phyloP scores from a whole-genome alignment of 2,329 filamentous ascomycete genomes.

The Tolypocladium ovalisporum region DNA sequence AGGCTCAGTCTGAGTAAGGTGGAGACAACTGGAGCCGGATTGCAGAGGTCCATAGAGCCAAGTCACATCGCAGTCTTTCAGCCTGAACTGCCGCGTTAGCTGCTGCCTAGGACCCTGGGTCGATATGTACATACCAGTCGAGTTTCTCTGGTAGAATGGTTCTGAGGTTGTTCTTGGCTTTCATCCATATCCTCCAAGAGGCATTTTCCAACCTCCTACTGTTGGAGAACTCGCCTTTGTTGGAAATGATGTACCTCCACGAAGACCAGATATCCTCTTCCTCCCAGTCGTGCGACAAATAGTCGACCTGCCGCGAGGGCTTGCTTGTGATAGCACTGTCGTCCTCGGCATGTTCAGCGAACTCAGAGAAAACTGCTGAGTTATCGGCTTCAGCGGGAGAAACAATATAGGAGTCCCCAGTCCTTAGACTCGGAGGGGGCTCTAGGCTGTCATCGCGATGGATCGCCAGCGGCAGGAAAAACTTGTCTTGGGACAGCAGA shows the following conservation, averaged over 20 bases:
- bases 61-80: constrained; percentile 94
- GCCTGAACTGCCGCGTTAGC: constrained; percentile 45
- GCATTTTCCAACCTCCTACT: constrained; percentile 83
- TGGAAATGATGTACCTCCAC: constrained; percentile 84
- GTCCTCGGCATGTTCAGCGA: constrained; percentile 57
- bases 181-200: constrained; percentile 95
- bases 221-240: constrained; percentile 69
- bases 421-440: constrained; percentile 37
- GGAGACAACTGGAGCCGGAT: constrained; percentile 49
- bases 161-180: constrained; percentile 74
- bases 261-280: constrained; percentile 97
- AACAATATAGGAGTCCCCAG: constrained; percentile 37
- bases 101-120: neutral
- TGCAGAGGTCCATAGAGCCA: constrained; percentile 95
- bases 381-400: constrained; percentile 43
- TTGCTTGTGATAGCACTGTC: constrained; percentile 65
- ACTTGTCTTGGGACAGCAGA: constrained; percentile 34
- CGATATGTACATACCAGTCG: constrained; percentile 63
- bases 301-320: constrained; percentile 86
- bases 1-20: constrained; percentile 30
- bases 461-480: constrained; percentile 24
- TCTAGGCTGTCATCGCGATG: constrained; percentile 32
- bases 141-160: constrained; percentile 86
- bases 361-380: constrained; percentile 37
- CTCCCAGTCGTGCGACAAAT: constrained; percentile 83